Evolutionary conservation across 371 early-diverging fungal species (phyloP).

Genomic region (Chytridium lagenaria): DNA sequence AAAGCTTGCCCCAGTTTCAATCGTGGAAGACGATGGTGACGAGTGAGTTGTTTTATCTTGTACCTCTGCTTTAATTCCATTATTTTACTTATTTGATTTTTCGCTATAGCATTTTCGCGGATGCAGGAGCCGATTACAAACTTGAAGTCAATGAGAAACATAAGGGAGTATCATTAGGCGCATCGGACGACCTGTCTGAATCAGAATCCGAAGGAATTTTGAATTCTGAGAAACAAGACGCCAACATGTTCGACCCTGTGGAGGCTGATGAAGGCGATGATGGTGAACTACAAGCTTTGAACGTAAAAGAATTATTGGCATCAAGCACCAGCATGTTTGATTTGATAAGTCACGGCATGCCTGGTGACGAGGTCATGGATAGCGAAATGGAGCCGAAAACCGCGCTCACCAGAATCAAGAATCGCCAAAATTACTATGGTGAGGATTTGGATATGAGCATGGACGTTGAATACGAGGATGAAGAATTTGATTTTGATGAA

Average conservation of each 20-base stretch:
- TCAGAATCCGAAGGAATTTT: conserved; percentile 39
- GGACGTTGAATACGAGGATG: conserved; percentile 31
- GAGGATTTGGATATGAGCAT: neutral
- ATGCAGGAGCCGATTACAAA: conserved; percentile 79
- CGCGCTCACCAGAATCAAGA: conserved; percentile 5
- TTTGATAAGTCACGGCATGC: conserved; percentile 34
- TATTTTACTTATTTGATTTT: neutral
- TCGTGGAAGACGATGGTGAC: neutral
- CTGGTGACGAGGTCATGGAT: conserved; percentile 38
- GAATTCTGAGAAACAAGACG: neutral
- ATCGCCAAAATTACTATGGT: neutral
- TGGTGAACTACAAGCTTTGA: conserved; percentile 20
- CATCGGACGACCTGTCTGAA: too few species aligned
- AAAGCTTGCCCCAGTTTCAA: neutral
- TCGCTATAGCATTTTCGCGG: conserved; percentile 76
- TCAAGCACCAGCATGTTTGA: neutral
- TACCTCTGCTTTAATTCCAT: conserved; percentile 3
- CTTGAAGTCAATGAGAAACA: conserved; percentile 40
- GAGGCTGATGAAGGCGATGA: too few species aligned
- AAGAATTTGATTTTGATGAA: conserved; percentile 28
- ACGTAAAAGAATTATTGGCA: neutral
- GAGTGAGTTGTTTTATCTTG: neutral
- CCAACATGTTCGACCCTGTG: conserved; percentile 26
- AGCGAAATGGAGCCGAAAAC: conserved; percentile 21
- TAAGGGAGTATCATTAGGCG: too few species aligned